A percentile compares a stretch with the other conserved stretches of the same genome.
phyloP scores from a whole-genome alignment of 352 stramenopile genomes.

The Thalassiosira pacifica region DNA sequence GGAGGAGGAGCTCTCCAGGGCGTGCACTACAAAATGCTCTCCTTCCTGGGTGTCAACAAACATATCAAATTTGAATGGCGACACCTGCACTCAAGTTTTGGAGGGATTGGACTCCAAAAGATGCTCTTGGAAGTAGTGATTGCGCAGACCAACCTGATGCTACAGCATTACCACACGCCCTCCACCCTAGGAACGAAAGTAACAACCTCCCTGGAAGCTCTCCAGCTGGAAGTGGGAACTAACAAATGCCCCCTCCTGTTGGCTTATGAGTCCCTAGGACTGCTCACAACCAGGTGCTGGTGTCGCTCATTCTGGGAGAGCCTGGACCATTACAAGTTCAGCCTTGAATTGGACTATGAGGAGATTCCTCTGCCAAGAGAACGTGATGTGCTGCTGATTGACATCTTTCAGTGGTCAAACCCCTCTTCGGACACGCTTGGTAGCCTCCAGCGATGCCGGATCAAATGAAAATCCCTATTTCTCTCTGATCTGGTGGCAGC shows the following conservation, averaged over 20 bases:
- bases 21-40: neutral
- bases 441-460: neutral
- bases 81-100: slow-evolving; percentile 13
- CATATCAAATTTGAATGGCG: slow-evolving; percentile 16
- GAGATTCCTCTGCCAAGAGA: slow-evolving; percentile 1
- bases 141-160: neutral
- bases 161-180: neutral
- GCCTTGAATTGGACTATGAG: slow-evolving; percentile 28
- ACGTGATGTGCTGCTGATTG: slow-evolving; percentile 14
- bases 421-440: neutral
- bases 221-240: neutral
- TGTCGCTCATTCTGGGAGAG: slow-evolving; percentile 23
- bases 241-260: neutral
- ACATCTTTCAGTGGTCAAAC: neutral
- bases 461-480: neutral
- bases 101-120: neutral
- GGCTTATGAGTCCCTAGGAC: neutral
- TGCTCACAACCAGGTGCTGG: slow-evolving; percentile 17
- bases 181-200: neutral
- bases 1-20: neutral
- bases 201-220: neutral
- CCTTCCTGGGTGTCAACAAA: neutral
- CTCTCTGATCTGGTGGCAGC: neutral
- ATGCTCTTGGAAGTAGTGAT: neutral
- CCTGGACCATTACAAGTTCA: neutral